phyloP scores from a whole-genome alignment of 495 filamentous ascomycete genomes.

The Hyaloscypha hepaticicola region DNA sequence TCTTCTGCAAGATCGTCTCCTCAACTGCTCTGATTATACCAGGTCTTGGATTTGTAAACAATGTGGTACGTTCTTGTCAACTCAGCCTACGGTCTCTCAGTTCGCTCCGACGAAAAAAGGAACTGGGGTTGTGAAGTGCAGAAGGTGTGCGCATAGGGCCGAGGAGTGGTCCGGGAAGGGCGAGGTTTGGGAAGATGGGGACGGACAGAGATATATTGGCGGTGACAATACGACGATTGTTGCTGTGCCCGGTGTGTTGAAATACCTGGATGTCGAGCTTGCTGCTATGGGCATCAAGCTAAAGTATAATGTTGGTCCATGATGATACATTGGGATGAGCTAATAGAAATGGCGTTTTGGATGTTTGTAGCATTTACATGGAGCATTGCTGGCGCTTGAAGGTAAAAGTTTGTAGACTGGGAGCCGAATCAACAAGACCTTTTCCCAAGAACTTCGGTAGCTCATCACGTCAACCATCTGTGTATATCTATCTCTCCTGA shows the following conservation, averaged over 20 bases:
- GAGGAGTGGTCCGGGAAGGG: conserved; percentile 59
- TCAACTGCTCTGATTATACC: conserved; percentile 94
- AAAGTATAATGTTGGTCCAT: conserved; percentile 76
- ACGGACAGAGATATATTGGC: conserved; percentile 75
- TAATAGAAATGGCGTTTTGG: conserved; percentile 17
- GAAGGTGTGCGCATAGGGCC: conserved; percentile 71
- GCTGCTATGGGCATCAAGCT: conserved; percentile 90
- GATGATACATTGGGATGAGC: conserved; percentile 9
- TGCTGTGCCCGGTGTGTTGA: conserved; percentile 86
- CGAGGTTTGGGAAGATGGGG: conserved; percentile 89
- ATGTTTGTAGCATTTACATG: conserved; percentile 20
- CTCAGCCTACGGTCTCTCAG: conserved; percentile 72
- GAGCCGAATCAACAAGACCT: not conserved
- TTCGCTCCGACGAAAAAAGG: conserved; percentile 42
- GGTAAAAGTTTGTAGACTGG: not conserved
- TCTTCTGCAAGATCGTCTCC: conserved; percentile 87
- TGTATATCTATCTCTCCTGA: too few species aligned
- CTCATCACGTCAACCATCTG: not conserved
- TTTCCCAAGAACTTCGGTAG: not conserved
- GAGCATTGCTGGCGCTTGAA: not conserved
- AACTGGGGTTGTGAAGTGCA: conserved; percentile 74
- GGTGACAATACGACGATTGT: conserved; percentile 89
- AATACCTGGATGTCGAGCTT: conserved; percentile 91
- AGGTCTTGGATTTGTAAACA: conserved; percentile 81
- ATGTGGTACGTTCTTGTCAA: conserved; percentile 87